phyloP scores from a whole-genome alignment of 2,329 filamentous ascomycete genomes.

The Tolypocladium sp. region DNA sequence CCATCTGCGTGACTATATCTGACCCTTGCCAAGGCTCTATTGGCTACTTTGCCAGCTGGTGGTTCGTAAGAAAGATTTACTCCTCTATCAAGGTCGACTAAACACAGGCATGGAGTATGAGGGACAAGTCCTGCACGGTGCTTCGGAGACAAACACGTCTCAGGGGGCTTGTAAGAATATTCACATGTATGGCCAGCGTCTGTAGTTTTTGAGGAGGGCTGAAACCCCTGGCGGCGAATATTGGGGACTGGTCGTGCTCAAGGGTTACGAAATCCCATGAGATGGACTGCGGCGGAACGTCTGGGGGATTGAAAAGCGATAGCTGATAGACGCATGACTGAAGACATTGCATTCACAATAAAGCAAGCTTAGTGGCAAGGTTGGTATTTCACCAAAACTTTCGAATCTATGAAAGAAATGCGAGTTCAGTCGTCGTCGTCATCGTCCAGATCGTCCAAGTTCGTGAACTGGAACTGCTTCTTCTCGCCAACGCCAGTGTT shows the following conservation, averaged over 20 bases:
- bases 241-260: background rate
- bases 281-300: background rate
- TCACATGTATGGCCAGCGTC: background rate
- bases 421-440: slow-evolving; percentile 23
- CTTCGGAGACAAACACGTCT: background rate
- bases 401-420: background rate
- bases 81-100: slow-evolving; percentile 97
- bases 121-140: background rate
- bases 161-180: slow-evolving; percentile 16
- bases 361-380: background rate
- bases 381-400: background rate
- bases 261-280: background rate
- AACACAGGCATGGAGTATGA: slow-evolving; percentile 2
- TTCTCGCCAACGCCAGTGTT: slow-evolving; percentile 24
- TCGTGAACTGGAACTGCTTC: slow-evolving; percentile 49
- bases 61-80: slow-evolving; percentile 91
- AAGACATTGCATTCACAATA: background rate
- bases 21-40: slow-evolving; percentile 61
- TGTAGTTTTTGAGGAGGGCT: background rate
- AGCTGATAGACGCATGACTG: background rate
- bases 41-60: slow-evolving; percentile 90
- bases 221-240: background rate
- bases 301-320: background rate
- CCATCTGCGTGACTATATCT: background rate
- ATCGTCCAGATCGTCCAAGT: slow-evolving; percentile 43